Percentiles rank a stretch among this genome's conserved stretches.
phyloP scores from a whole-genome alignment of 306 rosid genomes.

The Albizia julibrissin region DNA sequence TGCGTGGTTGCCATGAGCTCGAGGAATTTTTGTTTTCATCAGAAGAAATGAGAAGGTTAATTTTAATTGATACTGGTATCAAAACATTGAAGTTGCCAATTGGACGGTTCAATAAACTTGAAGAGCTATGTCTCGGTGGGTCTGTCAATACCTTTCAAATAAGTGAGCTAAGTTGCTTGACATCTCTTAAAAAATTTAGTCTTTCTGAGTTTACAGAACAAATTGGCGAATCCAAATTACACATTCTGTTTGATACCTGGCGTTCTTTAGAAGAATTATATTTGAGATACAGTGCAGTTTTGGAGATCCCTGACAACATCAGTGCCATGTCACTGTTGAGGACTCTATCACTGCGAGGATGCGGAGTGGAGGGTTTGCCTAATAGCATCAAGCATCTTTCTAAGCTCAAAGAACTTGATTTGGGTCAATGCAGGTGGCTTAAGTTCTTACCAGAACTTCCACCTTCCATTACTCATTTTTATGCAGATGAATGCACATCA shows the following conservation, averaged over 20 bases:
- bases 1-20: accelerated
- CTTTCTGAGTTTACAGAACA: accelerated
- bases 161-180: background rate
- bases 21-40: background rate
- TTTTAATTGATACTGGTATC: background rate
- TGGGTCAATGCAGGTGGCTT: background rate
- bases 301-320: background rate
- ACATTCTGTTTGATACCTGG: background rate
- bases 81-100: background rate
- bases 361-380: background rate
- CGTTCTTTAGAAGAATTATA: background rate
- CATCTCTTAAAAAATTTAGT: background rate
- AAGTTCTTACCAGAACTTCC: background rate
- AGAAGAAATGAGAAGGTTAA: background rate
- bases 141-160: background rate
- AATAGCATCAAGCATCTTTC: background rate
- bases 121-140: background rate
- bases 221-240: background rate
- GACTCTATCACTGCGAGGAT: background rate
- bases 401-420: background rate
- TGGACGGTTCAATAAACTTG: background rate
- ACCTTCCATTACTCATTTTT: background rate
- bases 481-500: background rate
- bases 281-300: accelerated
- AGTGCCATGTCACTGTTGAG: background rate